Conservation (phyloP, 148 eudicot species). For the Salicornia ramosissima region DNA sequence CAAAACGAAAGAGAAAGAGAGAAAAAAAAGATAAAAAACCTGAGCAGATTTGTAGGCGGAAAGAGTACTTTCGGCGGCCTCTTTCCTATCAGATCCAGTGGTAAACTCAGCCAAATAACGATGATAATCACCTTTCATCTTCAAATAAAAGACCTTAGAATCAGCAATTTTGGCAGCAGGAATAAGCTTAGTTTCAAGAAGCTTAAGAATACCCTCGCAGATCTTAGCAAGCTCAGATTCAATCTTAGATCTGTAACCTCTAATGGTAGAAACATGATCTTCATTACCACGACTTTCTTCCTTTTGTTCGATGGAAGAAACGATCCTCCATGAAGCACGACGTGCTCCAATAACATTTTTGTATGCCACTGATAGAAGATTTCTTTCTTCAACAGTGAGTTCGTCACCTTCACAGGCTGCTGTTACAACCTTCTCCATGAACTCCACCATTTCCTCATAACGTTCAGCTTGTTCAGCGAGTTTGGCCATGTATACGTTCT, state of each 20-base stretch:
- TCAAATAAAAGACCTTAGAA: slow-evolving; percentile 27
- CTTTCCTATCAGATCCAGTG: slow-evolving; percentile 26
- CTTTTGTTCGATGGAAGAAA: slow-evolving; percentile 28
- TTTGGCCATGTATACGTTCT: slow-evolving; percentile 32
- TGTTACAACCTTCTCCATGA: slow-evolving; percentile 31
- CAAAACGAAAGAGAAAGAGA: not conserved
- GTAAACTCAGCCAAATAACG: slow-evolving; percentile 34
- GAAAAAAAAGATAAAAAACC: slow-evolving; percentile 21
- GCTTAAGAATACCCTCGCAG: slow-evolving; percentile 20
- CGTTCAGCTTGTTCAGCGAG: slow-evolving; percentile 33
- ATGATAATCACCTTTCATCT: slow-evolving; percentile 36
- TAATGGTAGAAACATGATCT: slow-evolving; percentile 21
- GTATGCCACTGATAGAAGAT: slow-evolving; percentile 35
- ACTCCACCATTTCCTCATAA: slow-evolving; percentile 34
- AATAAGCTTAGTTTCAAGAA: slow-evolving; percentile 19
- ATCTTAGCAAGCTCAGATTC: slow-evolving; percentile 24
- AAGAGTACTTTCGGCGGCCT: slow-evolving; percentile 28
- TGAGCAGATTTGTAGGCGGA: slow-evolving; percentile 37
- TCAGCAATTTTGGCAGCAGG: slow-evolving; percentile 19
- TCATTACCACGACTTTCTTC: slow-evolving; percentile 33
- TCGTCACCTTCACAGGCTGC: slow-evolving; percentile 22
- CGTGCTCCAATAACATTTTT: slow-evolving; percentile 33
- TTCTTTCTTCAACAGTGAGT: slow-evolving; percentile 29
- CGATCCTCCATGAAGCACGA: slow-evolving; percentile 34
- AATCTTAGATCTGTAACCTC: slow-evolving; percentile 28